Evolutionary conservation across 139 green algal species (phyloP), one percentile per base, ranked within the genome.

Genomic region (Closterium sp.): DNA sequence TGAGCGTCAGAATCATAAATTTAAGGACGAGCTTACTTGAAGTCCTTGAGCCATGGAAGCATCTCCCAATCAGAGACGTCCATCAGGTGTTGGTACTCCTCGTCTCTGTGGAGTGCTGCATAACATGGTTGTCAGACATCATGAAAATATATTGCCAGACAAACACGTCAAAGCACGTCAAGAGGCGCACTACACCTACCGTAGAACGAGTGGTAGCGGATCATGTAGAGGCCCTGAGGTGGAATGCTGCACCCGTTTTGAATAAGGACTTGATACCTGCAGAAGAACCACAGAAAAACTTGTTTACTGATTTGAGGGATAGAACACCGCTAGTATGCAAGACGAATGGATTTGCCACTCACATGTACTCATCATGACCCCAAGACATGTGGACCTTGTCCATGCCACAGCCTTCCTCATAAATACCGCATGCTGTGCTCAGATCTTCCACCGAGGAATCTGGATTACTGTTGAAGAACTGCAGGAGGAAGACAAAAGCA

Each of bases 311-410:
- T 4, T 89, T 33, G 31, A 89, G 28, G 86, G 31, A 32, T 84
- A 34, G 25, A 33, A 35, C n/a, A 34, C n/a, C 7, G 83, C 83
- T 83, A 28, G 0, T 34, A 21, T 33, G 30, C 16, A 86, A 86
- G 7, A 86, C 30, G 31, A 28, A 28, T 34, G 83, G 1, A 34
- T 32, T 33, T 34, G 83, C 91, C 81, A 97, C 94, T 94, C 98
- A 97, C 38, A 98, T 95, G 94, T 98, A 98, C 95, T 98, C 97
- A 1, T 93, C 89, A 6, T 93, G 95, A 1, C 92, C 95, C 97
- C 97, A 98, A 30, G 91, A 96, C 95, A 98, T 97, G 87, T 91
- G 81, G 38, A 95, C 93, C 21, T 92, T 93, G 33, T 94, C 87
- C 35, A 96, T 93, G 4, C 95, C 95, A 84, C 95, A 96, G 10